Conservation (phyloP, 176 grass and related monocot species). For the barley (Hordeum vulgare) region MorexV3_pseudomolecules_assembly NC_058521.1:583440896-583441395, state of each 20-base stretch:
- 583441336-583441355: slow-evolving; percentile 68
- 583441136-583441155: slow-evolving; percentile 20
- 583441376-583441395: slow-evolving; percentile 93
- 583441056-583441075: slow-evolving; percentile 14
- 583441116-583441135: slow-evolving; percentile 23
- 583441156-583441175: neutral
- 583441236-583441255: neutral
- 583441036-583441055: slow-evolving; percentile 22
- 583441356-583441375: slow-evolving; percentile 79
- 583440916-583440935: neutral
- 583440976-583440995: neutral
- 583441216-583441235: neutral
- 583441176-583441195: neutral
- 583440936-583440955: neutral
- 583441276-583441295: neutral
- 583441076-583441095: slow-evolving; percentile 31
- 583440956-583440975: neutral
- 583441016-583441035: neutral
- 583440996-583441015: neutral
- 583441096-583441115: slow-evolving; percentile 38
- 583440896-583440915: neutral
- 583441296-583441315: slow-evolving; percentile 97
- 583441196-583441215: slow-evolving; percentile 6
- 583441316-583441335: slow-evolving; percentile 87
- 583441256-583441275: slow-evolving; percentile 20